phyloP scores from a whole-genome alignment of 768 basidiomycete species.

The Rhodotorula kratochvilovae region DNA sequence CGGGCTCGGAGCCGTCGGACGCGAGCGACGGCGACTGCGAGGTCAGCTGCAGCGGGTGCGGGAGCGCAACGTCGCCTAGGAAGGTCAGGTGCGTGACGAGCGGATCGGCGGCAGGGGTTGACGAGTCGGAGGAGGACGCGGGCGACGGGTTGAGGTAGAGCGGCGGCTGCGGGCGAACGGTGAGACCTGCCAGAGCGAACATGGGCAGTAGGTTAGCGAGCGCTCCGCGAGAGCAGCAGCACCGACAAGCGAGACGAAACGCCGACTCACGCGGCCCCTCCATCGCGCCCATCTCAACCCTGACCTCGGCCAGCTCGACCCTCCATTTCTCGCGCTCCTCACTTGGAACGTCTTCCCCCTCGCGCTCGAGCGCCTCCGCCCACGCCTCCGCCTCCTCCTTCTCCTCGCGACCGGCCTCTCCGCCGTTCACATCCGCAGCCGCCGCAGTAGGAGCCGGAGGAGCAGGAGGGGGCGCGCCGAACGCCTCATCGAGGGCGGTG shows the following conservation, averaged over 20 bases:
- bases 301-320: conserved; percentile 29
- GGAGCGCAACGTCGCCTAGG: conserved; percentile 26
- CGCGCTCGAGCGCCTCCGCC: not conserved
- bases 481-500: conserved; percentile 31
- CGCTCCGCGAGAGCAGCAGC: too few species aligned
- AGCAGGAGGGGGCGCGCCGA: not conserved
- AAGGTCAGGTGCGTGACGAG: conserved; percentile 24
- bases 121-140: not conserved
- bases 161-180: conserved; percentile 25
- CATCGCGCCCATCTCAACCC: conserved; percentile 20
- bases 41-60: not conserved
- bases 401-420: not conserved
- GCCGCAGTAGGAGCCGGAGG: fast-evolving
- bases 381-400: not conserved
- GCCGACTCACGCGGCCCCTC: conserved; percentile 24
- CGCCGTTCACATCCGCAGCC: not conserved
- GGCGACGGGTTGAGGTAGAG: conserved; percentile 13
- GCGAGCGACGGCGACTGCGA: not conserved
- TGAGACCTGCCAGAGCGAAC: conserved; percentile 2
- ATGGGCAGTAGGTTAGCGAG: too few species aligned
- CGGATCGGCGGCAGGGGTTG: not conserved
- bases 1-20: conserved; percentile 1
- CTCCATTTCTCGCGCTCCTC: not conserved
- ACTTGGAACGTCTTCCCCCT: not conserved
- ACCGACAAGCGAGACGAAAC: too few species aligned